Evolutionary conservation across 2,329 filamentous ascomycete species (phyloP), one percentile per base, ranked within the genome.

Genomic region (Trichoderma oligosporum): DNA sequence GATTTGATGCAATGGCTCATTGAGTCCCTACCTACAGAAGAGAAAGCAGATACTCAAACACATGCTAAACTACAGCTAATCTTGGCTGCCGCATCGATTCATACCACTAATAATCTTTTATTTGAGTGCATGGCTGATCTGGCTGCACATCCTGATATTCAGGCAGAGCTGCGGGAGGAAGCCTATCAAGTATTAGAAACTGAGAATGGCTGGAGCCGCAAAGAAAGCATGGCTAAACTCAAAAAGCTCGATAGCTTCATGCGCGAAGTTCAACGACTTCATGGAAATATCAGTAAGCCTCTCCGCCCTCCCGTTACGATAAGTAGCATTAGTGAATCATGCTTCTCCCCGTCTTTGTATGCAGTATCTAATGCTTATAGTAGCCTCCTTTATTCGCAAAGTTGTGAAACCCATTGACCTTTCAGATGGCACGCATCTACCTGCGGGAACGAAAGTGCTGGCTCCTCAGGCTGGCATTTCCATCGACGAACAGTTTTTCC

Each of bases 101-200:
- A 78, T 57, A 76, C 75, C 1, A 78, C 75, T 0, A 76, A 74
- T 58, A 72, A 74, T 16, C 63, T 76, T 3, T 62, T 79, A 3
- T 77, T 74, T 22, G 77, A 81, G 61, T 74, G 77, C 56, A 69
- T 83, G 52, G 79, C 75, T 55, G 79, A 82, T 59, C 68, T 83
- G 12, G 74, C 75, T 3, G 73, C 74, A 3, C 67, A 78, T 31
- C 76, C 75, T 0, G 77, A 81, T 16, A 71, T 76, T 4, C 74
- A 81, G 49, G 70, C 76, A 16, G 74, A 76, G 54, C 65, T 83
- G 54, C 71, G 79, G 2, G 70, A 77, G 22, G 81, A 83, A 63
- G 79, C 77, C 1, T 63, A 68, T 24, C 67, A 70, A 1, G 70
- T 78, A 5, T 64, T 80, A 16, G 67, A 71, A 27, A 68, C 71